Conservation (phyloP, 306 rosid species). For the Castanospermum australe region DNA sequence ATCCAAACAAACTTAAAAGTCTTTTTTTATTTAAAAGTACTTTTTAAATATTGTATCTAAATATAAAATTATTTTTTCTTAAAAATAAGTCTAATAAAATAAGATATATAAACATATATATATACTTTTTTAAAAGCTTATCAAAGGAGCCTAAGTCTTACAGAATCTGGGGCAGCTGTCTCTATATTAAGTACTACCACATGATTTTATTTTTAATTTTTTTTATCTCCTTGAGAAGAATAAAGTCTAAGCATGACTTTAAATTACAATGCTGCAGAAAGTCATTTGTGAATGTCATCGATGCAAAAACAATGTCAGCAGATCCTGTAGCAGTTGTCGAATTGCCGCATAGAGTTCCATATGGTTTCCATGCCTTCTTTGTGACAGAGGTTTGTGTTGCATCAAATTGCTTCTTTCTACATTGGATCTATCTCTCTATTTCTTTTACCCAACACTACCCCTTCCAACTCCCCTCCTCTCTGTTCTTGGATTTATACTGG, state of each 20-base stretch:
- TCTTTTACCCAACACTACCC: not conserved
- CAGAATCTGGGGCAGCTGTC: not conserved
- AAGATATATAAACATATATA: too few relatives aligned
- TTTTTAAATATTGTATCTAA: too few relatives aligned
- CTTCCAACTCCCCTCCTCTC: too few relatives aligned
- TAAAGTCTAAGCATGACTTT: constrained; percentile 18
- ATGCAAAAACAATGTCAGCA: constrained; percentile 89
- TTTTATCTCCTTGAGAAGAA: not conserved
- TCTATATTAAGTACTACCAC: not conserved
- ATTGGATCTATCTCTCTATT: not conserved
- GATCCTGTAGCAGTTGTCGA: constrained; percentile 88
- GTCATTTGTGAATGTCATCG: constrained; percentile 64
- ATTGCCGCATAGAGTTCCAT: constrained; percentile 85
- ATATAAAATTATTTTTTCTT: too few relatives aligned
- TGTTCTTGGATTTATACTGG: too few relatives aligned
- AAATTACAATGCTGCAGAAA: constrained; percentile 53
- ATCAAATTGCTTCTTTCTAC: not conserved
- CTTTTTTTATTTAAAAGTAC: too few relatives aligned
- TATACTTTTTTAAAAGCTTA: too few relatives aligned
- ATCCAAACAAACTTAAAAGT: too few relatives aligned
- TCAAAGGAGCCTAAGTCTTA: too few relatives aligned
- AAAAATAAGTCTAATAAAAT: too few relatives aligned
- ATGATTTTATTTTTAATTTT: not conserved
- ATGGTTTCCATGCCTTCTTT: constrained; percentile 92
- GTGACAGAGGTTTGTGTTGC: constrained; percentile 76